These are phyloP conservation scores for Hippophae gyantsensis DNA, from an alignment of 306 rosid genomes.

Conservation along the genomic window DNA sequence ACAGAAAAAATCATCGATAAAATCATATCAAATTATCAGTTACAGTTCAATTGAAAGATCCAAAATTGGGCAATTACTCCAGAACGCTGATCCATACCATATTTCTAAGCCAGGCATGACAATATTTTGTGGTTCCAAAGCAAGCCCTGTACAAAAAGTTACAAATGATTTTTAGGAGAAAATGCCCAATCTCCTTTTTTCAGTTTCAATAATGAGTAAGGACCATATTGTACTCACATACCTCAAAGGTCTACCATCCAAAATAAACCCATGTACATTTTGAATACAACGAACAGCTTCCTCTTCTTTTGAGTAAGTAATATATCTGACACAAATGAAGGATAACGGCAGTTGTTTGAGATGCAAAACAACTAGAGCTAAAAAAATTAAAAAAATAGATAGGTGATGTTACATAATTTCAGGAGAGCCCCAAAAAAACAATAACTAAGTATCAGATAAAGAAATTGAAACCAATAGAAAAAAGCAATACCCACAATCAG, in stretches of 20 bases:
- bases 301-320: constrained; percentile 88
- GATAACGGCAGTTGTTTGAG: too few relatives aligned
- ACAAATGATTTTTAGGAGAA: not conserved
- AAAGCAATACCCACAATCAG: too few relatives aligned
- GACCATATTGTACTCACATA: constrained; percentile 15
- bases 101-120: constrained; percentile 98
- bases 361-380: too few relatives aligned
- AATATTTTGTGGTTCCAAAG: constrained; percentile 97
- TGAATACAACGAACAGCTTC: constrained; percentile 98
- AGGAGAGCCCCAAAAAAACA: too few relatives aligned
- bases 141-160: constrained; percentile 61
- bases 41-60: not conserved
- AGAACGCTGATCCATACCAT: constrained; percentile 49
- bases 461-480: too few relatives aligned
- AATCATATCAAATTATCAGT: constrained; percentile 8
- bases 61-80: not conserved
- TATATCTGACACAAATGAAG: constrained; percentile 55
- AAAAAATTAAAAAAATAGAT: too few relatives aligned
- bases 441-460: too few relatives aligned
- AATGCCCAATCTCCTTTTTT: not conserved
- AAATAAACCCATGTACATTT: constrained; percentile 93
- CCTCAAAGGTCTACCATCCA: constrained; percentile 91
- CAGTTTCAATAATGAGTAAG: not conserved
- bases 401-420: too few relatives aligned
- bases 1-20: not conserved